Base-by-base conservation (phyloP, 768 basidiomycete genomes). In the Leucogyrophana mollusca region DNA sequence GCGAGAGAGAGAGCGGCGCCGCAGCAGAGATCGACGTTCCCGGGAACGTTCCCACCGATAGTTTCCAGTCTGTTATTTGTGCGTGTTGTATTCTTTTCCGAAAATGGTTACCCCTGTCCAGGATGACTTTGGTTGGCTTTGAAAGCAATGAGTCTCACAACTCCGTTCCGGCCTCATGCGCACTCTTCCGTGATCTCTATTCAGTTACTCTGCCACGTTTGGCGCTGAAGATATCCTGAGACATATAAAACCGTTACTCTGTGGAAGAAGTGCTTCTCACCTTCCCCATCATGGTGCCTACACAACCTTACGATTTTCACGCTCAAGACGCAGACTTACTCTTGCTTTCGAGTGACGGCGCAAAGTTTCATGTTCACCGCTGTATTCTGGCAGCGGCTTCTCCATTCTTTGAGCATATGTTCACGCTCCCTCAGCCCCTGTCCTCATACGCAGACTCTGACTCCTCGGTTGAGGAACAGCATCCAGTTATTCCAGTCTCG, bases 331-430 rank as follows among this genome's bases (percentile, higher is more conserved):
- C 80, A 9, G 83, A 85, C 57, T 48, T 79, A 50, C 57, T 78
- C 47, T 69, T 85, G 47, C 68, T 75, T 16, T 77, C 82, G 0
- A 59, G 59, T 49, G 56, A 62, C 42, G 61, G 58, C 4, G 66
- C 73, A 41, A 73, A 79, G 53, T 86, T 87, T 56, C 73, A 68
- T 34, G 77, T 81, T 24, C 86, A 86, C 63, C 72, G 73, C 49
- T 77, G 74, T 60, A 74, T 89, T 50, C 76, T 90, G 39, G 66
- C 77, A 9, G 69, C 72, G 4, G 81, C 83, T 1, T 88, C 87
- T 4, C 73, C 80, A 2, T 83, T 88, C 65, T 90, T 88, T 63
- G 59, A 64, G 42, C 77, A 83, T 45, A 80, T 87, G 82, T 83
- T 89, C 56, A 61, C 77, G 17, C 67, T 87, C 14, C 83, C 86